A percentile compares a stretch with the other conserved stretches of the same genome.
Conservation (phyloP, 73 alveolate species). For the Paramecium sexaurelia region DNA sequence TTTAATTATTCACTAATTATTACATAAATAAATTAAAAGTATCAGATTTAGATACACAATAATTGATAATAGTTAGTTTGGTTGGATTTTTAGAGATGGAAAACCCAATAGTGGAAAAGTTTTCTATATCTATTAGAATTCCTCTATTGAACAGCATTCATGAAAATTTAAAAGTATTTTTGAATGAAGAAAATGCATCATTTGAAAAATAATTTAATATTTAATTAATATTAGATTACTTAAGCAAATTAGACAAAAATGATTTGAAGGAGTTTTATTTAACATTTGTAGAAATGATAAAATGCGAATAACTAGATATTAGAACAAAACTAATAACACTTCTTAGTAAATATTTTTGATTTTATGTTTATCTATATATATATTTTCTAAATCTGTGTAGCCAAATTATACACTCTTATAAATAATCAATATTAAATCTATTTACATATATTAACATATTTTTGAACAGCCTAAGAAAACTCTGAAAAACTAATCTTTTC, state of each 20-base stretch:
- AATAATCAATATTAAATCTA: slow-evolving; percentile 19
- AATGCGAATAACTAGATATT: neutral
- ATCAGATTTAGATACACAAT: neutral
- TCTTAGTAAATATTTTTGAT: slow-evolving; percentile 1
- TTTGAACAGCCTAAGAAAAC: slow-evolving; percentile 3
- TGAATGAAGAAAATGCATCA: neutral
- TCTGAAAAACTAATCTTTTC: neutral
- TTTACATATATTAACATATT: neutral
- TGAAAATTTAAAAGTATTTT: neutral
- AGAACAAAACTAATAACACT: slow-evolving; percentile 7
- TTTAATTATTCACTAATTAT: neutral
- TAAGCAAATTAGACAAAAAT: neutral
- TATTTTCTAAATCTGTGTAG: neutral
- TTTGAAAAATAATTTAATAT: slow-evolving; percentile 28
- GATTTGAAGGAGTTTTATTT: neutral
- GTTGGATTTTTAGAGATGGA: neutral
- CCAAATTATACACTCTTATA: neutral
- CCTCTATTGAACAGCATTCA: neutral
- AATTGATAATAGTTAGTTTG: neutral
- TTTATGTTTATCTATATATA: neutral
- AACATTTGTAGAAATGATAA: slow-evolving; percentile 38
- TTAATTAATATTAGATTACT: neutral
- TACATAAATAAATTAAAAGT: neutral
- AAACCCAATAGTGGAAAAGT: neutral
- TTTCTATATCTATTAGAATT: neutral